Evolutionary conservation across 2,329 filamentous ascomycete species (phyloP), one percentile per base, ranked within the genome.

Genomic region (Sclerotiophoma versabilis): DNA sequence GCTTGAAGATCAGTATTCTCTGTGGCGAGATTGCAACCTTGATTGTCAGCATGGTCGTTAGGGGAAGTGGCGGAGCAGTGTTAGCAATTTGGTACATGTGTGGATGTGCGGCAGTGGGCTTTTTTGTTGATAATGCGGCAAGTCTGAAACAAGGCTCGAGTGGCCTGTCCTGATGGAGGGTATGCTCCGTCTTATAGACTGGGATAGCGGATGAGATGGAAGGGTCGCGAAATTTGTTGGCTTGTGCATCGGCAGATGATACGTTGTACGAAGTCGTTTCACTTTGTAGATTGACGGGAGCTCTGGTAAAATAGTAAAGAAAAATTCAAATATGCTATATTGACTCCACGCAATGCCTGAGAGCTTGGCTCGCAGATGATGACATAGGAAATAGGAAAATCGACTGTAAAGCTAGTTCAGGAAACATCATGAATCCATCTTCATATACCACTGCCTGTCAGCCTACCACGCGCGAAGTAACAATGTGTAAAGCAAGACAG

Each of bases 321-420:
- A 20, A 3, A 17, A 32, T 55, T 41, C n/a, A 45, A 37, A 42
- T 50, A 42, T 55, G 25, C 44, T 54, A 49, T 32, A 39, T 38
- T 15, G 36, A 56, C 36, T 36, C 44, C 53, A 25, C 20, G 47
- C 29, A 46, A 55, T 55, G 46, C 52, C 52, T 12, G 6, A 3
- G 3, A 19, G 30, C 22, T 43, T 26, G 46, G 52, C 37, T 49
- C 23, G 46, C 33, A 42, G 34, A 37, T 15, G n/a, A 26, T 32
- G 29, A 56, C 41, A 50, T 42, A 47, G 36, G 41, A 56, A 56
- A 50, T 26, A 43, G 33, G 29, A 29, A 51, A 50, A 56, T 38
- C 30, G 41, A 56, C 41, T 54, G 30, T 15, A 47, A 9, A 43
- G 33, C 22, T 43, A 50, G 43, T 43, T 32, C 42, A 50, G 47